Evolutionary conservation across 257 asterid genomes (phyloP).

Genomic region (Ophiorrhiza pumila): DNA sequence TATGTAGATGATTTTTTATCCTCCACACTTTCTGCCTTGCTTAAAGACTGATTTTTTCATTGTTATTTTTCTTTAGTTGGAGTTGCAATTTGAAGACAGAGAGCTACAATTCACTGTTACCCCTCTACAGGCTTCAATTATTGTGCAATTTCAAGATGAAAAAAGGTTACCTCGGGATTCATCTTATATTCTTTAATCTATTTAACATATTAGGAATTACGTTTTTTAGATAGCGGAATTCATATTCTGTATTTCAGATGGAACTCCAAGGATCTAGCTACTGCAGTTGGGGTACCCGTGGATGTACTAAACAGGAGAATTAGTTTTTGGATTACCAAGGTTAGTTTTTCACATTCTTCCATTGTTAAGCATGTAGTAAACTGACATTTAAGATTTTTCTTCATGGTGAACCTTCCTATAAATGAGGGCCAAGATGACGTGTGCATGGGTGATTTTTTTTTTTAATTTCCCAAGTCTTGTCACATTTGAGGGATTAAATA

Average conservation of each 20-base stretch:
- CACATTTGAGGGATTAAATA: background rate
- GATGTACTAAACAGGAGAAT: constrained; percentile 77
- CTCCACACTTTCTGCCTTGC: constrained; percentile 9
- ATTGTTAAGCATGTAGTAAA: background rate
- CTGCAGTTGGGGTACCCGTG: constrained; percentile 73
- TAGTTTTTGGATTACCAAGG: constrained; percentile 93
- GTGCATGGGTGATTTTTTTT: background rate
- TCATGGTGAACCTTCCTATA: background rate
- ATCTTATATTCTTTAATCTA: background rate
- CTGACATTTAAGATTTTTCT: background rate
- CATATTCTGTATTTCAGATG: constrained; percentile 49
- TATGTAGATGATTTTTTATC: background rate
- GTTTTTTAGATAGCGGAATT: constrained; percentile 6
- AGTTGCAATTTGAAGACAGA: constrained; percentile 87
- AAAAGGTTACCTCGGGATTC: constrained; percentile 46
- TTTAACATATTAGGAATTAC: background rate
- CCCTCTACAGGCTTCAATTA: constrained; percentile 91
- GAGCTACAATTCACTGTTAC: constrained; percentile 69
- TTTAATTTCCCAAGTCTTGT: too few relatives aligned
- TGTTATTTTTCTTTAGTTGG: constrained; percentile 56
- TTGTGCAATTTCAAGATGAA: constrained; percentile 85
- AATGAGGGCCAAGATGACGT: background rate
- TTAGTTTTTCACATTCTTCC: constrained; percentile 15
- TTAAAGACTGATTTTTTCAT: constrained; percentile 14
- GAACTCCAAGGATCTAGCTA: constrained; percentile 80